phyloP scores from a whole-genome alignment of 129 eudicot species.

The Oenanthe sinensis region DNA sequence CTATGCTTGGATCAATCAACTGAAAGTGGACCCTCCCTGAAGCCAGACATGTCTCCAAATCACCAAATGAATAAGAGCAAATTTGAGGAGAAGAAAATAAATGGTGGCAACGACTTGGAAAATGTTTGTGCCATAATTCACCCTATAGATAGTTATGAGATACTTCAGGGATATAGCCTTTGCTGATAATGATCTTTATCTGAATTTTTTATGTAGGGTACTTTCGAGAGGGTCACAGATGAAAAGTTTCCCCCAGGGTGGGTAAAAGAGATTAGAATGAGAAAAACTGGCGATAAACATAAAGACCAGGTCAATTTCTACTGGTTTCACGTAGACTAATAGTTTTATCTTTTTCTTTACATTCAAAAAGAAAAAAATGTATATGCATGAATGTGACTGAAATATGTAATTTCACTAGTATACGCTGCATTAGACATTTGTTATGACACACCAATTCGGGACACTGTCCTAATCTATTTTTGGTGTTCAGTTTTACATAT shows the following conservation, averaged over 20 bases:
- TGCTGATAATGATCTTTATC: slow-evolving; percentile 1
- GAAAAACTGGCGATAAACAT: slow-evolving; percentile 20
- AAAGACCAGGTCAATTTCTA: slow-evolving; percentile 40
- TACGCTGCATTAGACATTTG: not conserved
- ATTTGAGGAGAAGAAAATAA: slow-evolving; percentile 20
- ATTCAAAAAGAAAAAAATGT: not conserved
- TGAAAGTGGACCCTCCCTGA: slow-evolving; percentile 17
- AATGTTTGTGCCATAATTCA: slow-evolving; percentile 25
- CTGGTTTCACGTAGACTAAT: not conserved
- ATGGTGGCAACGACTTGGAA: slow-evolving; percentile 11
- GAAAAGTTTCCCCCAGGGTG: slow-evolving; percentile 74
- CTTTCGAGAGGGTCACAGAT: slow-evolving; percentile 28
- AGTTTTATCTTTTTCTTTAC: not conserved
- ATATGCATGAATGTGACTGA: not conserved
- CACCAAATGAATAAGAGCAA: slow-evolving; percentile 10
- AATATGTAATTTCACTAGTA: not conserved
- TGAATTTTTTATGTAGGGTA: slow-evolving; percentile 37
- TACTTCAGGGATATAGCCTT: not conserved
- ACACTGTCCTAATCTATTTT: not conserved
- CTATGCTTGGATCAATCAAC: slow-evolving; percentile 14
- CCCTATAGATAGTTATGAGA: slow-evolving; percentile 6
- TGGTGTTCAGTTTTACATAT: slow-evolving; percentile 45
- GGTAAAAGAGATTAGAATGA: slow-evolving; percentile 57
- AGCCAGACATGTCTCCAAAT: slow-evolving; percentile 21
- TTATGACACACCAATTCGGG: too few relatives aligned